Conservation (phyloP, 306 rosid genomes). For the Sphenostylis stenocarpa region DNA sequence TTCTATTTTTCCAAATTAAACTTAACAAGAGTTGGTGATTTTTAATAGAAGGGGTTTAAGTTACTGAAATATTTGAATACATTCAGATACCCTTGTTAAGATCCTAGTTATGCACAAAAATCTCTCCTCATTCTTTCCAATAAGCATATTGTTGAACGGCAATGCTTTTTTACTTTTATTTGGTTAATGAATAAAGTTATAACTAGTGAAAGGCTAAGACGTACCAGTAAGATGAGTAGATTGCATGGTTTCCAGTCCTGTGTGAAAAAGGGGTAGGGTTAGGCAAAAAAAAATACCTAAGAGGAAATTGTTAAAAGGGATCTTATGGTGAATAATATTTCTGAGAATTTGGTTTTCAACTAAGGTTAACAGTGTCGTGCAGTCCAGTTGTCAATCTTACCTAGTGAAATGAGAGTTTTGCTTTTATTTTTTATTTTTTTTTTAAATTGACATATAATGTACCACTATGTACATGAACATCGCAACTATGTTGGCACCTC, state of each 20-base stretch:
- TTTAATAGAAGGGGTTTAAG: not conserved
- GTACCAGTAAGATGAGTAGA: not conserved
- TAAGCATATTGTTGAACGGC: not conserved
- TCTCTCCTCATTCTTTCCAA: not conserved
- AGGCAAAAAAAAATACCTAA: not conserved
- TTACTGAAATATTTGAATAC: not conserved
- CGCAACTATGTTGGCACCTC: too few relatives aligned
- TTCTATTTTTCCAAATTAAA: not conserved
- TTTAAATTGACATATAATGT: too few relatives aligned
- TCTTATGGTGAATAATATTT: not conserved
- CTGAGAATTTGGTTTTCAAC: not conserved
- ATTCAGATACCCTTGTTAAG: not conserved
- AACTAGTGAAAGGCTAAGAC: not conserved
- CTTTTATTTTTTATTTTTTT: too few relatives aligned
- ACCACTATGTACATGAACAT: too few relatives aligned
- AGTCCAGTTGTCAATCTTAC: not conserved
- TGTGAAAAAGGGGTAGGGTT: not conserved
- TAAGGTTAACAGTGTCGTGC: not conserved
- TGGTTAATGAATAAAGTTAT: constrained; percentile 6
- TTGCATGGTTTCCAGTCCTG: not conserved
- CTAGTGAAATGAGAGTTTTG: not conserved
- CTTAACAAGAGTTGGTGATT: not conserved
- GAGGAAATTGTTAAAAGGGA: not conserved
- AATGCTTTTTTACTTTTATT: not conserved
- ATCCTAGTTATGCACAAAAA: not conserved